phyloP scores from a whole-genome alignment of 1,284 basidiomycete species.

The Fistulinella staudtii region DNA sequence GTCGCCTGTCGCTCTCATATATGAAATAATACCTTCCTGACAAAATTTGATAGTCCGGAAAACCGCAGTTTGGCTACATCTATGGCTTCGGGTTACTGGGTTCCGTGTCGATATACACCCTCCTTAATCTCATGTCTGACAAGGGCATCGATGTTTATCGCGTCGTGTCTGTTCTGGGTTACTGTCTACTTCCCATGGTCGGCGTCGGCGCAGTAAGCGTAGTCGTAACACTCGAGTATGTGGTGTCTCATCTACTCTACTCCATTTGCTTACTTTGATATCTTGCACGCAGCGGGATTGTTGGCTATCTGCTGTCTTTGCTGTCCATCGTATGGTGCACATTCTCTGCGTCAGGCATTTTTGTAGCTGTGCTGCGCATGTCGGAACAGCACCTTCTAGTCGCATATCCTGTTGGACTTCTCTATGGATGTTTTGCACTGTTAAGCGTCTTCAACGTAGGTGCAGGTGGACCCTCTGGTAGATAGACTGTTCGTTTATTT shows the following conservation, averaged over 20 bases:
- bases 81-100: conserved; percentile 97
- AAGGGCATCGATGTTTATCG: conserved; percentile 95
- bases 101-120: conserved; percentile 89
- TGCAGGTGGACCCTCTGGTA: conserved; percentile 27
- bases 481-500: conserved; percentile 21
- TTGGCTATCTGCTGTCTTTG: conserved; percentile 80
- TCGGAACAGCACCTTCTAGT: conserved; percentile 90
- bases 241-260: conserved; percentile 20
- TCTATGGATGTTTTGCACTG: conserved; percentile 91
- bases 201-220: conserved; percentile 91
- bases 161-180: conserved; percentile 93
- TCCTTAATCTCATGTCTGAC: conserved; percentile 97
- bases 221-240: conserved; percentile 84
- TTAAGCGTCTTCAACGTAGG: conserved; percentile 77
- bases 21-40: too few relatives aligned
- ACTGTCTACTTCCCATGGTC: conserved; percentile 96
- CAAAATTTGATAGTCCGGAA: conserved; percentile 77
- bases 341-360: conserved; percentile 90
- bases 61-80: conserved; percentile 98
- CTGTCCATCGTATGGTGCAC: conserved; percentile 93
- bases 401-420: conserved; percentile 87
- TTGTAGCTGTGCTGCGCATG: conserved; percentile 90
- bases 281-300: conserved; percentile 57
- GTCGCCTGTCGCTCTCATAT: conserved; percentile 34
- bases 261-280: conserved; percentile 11